Base-by-base conservation (phyloP, 805 yeast genomes). In the Spathaspora boniae region DNA sequence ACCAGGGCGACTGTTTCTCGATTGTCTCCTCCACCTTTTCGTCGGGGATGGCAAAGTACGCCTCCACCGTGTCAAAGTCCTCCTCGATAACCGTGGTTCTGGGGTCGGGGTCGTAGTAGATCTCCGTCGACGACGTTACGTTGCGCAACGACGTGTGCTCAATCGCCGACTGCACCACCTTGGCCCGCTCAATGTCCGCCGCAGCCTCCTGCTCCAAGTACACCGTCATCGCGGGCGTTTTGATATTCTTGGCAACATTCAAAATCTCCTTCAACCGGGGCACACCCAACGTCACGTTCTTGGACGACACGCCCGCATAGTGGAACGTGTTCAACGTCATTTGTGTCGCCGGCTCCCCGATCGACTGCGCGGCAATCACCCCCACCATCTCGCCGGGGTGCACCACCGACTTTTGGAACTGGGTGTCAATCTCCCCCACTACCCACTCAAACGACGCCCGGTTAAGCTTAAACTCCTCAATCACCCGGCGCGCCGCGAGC, bases 311-410 rank as follows among this genome's bases (percentile, higher is more conserved):
- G 82, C 96, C 96, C 12, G 96, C 96, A 71, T 86, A 88, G 71
- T 88, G 96, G 89, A 88, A 89, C 50, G 97, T 89, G 56, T 89
- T 89, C 65, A 89, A 74, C 2, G 97, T 89, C 97, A 89, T 89
- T 64, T 89, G 97, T 21, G 97, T 89, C 26, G 97, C 96, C 34
- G 97, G 97, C 60, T 89, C 97, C 70, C 97, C 97, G 65, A 89
- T 89, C 24, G 96, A 87, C 69, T 89, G 97, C 2, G 97, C 96
- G 35, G 97, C 97, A 54, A 89, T 76, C 34, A 89, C 95, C 71
- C 97, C 97, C 40, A 89, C 97, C 96, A 89, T 89, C 60, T 89
- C 97, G 73, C 97, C 97, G 4, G 98, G 96, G 44, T 89, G 91
- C 29, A 88, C 96, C 58, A 86, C 71, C 6, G 96, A 80, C 61